phyloP scores from a whole-genome alignment of 2,329 filamentous ascomycete genomes.

The Penicillium thymicola region DNA sequence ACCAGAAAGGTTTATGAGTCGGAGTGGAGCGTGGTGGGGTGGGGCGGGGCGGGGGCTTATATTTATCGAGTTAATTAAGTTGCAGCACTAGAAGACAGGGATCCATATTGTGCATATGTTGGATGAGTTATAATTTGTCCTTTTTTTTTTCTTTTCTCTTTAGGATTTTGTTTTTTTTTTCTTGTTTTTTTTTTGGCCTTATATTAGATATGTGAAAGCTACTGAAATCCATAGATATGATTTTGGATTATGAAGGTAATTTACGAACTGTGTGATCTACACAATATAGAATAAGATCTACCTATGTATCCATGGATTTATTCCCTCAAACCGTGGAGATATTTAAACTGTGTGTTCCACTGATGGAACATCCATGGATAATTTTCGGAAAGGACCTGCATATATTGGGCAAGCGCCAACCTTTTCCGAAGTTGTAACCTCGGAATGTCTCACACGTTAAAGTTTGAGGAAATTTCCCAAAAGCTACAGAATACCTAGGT shows the following conservation, averaged over 20 bases:
- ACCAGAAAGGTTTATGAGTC: no score
- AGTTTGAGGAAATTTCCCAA: background rate
- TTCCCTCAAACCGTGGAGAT: no score
- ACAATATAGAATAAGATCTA: no score
- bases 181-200: background rate
- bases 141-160: no score
- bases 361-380: background rate
- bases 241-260: no score
- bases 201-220: background rate
- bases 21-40: no score
- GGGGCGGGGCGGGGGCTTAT: background rate
- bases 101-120: background rate
- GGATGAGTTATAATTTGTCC: background rate
- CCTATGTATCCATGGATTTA: no score
- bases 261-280: no score
- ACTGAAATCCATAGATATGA: background rate
- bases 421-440: background rate
- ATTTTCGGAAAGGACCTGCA: background rate
- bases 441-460: background rate
- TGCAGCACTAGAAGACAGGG: background rate
- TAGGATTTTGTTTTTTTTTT: background rate
- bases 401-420: background rate
- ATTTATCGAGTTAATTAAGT: background rate
- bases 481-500: background rate
- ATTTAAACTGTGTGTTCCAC: background rate